phyloP scores from a whole-genome alignment of 108 stramenopile genomes.

The Nannochloropsis granulata region DNA sequence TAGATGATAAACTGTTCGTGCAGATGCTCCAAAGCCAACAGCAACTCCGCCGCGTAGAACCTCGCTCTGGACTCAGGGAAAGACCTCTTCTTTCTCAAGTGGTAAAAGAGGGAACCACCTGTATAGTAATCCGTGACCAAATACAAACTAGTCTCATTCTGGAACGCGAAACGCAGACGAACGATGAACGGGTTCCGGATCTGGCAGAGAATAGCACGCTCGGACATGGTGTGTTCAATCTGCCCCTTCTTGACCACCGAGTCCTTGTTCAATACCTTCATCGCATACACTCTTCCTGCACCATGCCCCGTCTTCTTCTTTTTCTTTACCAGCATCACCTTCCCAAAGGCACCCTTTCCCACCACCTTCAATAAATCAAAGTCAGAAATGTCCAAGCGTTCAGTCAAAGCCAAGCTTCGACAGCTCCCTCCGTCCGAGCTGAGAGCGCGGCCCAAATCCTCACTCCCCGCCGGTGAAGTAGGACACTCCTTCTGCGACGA shows the following conservation, averaged over 20 bases:
- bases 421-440: neutral
- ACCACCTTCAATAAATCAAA: constrained; percentile 40
- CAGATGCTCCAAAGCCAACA: constrained; percentile 41
- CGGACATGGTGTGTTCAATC: constrained; percentile 33
- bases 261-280: constrained; percentile 37
- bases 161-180: constrained; percentile 31
- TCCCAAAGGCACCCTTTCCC: constrained; percentile 43
- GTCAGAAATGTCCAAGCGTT: constrained; percentile 15
- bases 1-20: constrained; percentile 43
- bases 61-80: constrained; percentile 32
- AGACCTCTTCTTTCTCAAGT: constrained; percentile 20
- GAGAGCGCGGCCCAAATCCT: neutral
- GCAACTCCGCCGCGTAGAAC: constrained; percentile 46
- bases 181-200: constrained; percentile 36
- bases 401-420: neutral
- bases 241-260: constrained; percentile 28
- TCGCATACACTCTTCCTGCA: constrained; percentile 20
- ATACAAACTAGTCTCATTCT: constrained; percentile 32
- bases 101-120: constrained; percentile 36
- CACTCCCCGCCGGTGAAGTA: neutral
- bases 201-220: constrained; percentile 26
- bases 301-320: neutral
- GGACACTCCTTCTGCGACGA: neutral
- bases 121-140: constrained; percentile 34
- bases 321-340: constrained; percentile 33